Evolutionary conservation across 768 basidiomycete species (phyloP).

Genomic region (Lactarius akahatsu): DNA sequence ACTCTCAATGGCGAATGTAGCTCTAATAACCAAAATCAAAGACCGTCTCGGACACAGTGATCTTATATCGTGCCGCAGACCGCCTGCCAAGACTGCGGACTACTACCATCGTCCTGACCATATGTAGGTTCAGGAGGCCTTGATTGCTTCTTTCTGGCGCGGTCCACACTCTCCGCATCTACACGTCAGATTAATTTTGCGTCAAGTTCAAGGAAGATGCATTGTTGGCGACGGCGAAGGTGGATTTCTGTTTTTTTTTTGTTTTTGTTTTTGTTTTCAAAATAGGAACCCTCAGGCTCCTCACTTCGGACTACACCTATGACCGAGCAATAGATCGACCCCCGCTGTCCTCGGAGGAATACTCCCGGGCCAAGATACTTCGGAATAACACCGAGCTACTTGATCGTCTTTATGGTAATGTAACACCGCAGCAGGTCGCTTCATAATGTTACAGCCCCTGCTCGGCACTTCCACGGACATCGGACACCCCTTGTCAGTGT

Average conservation of each 20-base stretch:
- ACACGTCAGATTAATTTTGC: too few species aligned
- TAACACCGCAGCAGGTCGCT: not conserved
- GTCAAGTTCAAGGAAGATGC: too few species aligned
- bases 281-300: too few species aligned
- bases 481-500: not conserved
- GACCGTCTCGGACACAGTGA: not conserved
- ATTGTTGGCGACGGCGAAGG: too few species aligned
- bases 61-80: not conserved
- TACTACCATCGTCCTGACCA: not conserved
- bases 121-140: not conserved
- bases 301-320: too few species aligned
- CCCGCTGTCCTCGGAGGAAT: not conserved
- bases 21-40: too few species aligned
- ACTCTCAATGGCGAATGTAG: too few species aligned
- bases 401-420: not conserved
- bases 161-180: too few species aligned
- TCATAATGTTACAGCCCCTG: not conserved
- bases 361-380: not conserved
- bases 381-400: not conserved
- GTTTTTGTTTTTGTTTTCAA: too few species aligned
- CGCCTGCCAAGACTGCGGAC: not conserved
- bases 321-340: not conserved
- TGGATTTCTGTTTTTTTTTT: too few species aligned
- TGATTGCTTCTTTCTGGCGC: not conserved
- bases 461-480: slow-evolving; percentile 9